Conservation (phyloP, 768 basidiomycete species). For the Inosperma sp. region DNA sequence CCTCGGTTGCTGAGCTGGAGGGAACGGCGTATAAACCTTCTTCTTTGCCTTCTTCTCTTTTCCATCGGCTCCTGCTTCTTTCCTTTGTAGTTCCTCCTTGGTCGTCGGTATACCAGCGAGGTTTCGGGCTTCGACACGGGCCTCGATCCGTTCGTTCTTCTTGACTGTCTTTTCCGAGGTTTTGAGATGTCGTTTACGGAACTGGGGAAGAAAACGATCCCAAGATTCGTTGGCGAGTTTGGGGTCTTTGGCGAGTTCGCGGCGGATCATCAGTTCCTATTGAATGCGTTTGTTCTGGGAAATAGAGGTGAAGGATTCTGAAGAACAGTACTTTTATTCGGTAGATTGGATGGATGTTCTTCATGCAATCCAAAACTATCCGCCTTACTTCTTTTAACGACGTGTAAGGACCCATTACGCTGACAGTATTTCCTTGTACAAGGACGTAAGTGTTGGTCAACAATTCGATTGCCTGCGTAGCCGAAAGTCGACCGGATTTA, state of each 20-base stretch:
- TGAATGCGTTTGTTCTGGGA: constrained; percentile 7
- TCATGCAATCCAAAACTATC: constrained; percentile 99
- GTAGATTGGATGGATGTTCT: constrained; percentile 98
- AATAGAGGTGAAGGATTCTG: not conserved
- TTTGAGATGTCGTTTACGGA: constrained; percentile 88
- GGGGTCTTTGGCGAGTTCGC: constrained; percentile 97
- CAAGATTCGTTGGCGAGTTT: constrained; percentile 91
- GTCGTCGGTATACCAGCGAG: constrained; percentile 56
- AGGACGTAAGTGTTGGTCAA: constrained; percentile 95
- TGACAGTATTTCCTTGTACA: constrained; percentile 97
- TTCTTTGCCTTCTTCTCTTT: constrained; percentile 52
- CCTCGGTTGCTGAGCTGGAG: constrained; percentile 87
- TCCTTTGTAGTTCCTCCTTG: constrained; percentile 27
- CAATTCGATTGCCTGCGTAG: constrained; percentile 97
- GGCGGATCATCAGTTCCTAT: constrained; percentile 96
- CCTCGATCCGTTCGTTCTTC: constrained; percentile 70
- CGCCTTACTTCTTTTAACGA: constrained; percentile 92
- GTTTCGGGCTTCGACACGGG: constrained; percentile 58
- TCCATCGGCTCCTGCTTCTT: constrained; percentile 29
- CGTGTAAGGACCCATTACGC: constrained; percentile 96
- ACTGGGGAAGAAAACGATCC: constrained; percentile 96
- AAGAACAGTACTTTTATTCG: constrained; percentile 80
- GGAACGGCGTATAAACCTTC: constrained; percentile 98
- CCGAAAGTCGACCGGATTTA: too few species aligned
- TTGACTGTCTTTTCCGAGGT: constrained; percentile 91